phyloP scores from a whole-genome alignment of 331 rosid species.

The Malus hybrid region DNA sequence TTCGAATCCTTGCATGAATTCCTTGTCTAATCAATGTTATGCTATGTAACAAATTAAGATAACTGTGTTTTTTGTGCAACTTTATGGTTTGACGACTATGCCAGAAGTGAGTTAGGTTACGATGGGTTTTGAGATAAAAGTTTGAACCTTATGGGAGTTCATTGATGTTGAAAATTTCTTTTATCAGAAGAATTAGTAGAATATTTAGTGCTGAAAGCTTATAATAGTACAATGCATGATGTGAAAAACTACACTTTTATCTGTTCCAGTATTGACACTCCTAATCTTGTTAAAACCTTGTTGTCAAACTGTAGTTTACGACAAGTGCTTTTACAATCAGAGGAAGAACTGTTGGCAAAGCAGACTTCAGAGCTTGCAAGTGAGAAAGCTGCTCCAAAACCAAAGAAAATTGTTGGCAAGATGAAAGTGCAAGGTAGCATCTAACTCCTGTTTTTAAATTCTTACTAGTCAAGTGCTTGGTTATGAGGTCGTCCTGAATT shows the following conservation, averaged over 20 bases:
- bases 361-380: constrained; percentile 62
- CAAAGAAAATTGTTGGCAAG: constrained; percentile 82
- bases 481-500: constrained; percentile 3
- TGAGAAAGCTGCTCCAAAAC: constrained; percentile 81
- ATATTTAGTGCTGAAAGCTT: not conserved
- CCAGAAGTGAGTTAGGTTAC: not conserved
- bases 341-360: constrained; percentile 80
- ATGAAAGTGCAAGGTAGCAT: constrained; percentile 94
- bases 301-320: constrained; percentile 52
- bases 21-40: not conserved
- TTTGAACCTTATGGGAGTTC: not conserved
- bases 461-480: constrained; percentile 12
- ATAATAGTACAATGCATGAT: not conserved
- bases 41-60: not conserved
- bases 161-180: not conserved
- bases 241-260: not conserved
- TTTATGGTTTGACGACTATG: not conserved
- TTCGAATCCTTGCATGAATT: not conserved
- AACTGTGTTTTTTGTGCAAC: not conserved
- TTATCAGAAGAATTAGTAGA: not conserved
- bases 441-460: constrained; percentile 5
- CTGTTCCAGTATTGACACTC: not conserved
- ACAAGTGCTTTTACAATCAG: constrained; percentile 76
- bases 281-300: not conserved
- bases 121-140: not conserved